Evolutionary conservation across 495 filamentous ascomycete species (phyloP), one percentile per base, ranked within the genome.

Genomic region (Stereocaulon alpinum): DNA sequence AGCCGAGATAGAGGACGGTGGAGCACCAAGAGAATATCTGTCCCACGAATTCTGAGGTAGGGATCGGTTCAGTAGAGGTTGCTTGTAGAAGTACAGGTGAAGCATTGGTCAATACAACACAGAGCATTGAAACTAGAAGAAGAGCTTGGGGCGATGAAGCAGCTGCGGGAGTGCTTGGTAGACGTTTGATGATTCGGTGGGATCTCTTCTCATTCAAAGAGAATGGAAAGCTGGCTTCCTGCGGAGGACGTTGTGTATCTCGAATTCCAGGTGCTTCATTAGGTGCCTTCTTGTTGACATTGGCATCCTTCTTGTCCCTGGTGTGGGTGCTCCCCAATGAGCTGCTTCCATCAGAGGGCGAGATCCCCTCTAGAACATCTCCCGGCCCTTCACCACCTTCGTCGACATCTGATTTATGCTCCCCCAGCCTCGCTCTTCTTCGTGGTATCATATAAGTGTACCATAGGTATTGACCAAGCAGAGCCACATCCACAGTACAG

Each of bases 381-480:
- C 61, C 59, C 10, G 58, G 43, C 17, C 52, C 60, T 49, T 69
- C 58, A 24, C 68, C 65, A 11, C 69, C 58, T 50, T 64, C 50
- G 40, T 68, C 59, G 34, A 63, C 44, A 6, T 52, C 53, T 3
- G 37, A n/a, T 24, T 57, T 14, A 12, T 61, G 41, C 49, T 40
- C 58, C 7, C 56, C 37, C 10, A 29, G 18, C 40, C 51, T 73
- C 7, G 60, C 67, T 51, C 70, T 74, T 44, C 68, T 60, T 24
- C 61, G 67, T 1, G 68, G 67, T 64, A 79, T 74, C 60, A 80
- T 67, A 50, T 77, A 71, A 20, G 80, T 80, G 56, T 88, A 89
- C 84, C 86, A 89, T 54, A 84, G 69, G 67, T 82, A 88, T 69
- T 89, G 86, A 32, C 71, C 67, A 4, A 84, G 79, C 27, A 89